These are phyloP conservation scores for Aspergillus aculeatus DNA, from an alignment of 2,329 filamentous ascomycete species.

Conservation along the genomic window DNA sequence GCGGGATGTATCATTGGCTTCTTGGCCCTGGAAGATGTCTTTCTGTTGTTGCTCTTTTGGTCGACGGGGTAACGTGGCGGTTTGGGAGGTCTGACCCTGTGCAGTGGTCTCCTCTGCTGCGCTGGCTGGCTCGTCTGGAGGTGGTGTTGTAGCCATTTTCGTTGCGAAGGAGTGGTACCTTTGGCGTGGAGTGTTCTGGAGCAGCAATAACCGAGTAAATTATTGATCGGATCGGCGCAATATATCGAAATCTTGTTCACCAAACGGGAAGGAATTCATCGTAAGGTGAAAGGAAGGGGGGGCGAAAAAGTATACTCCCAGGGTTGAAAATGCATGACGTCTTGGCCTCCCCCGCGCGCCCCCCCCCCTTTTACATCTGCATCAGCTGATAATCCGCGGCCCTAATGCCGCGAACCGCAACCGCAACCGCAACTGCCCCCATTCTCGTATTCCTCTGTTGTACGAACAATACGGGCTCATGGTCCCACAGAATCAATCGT, in stretches of 20 bases:
- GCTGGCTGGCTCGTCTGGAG: neutral
- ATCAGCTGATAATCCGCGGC: neutral
- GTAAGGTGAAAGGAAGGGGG: neutral
- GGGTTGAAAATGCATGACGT: neutral
- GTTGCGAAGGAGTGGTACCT: neutral
- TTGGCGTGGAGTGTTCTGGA: neutral
- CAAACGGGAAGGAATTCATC: no score
- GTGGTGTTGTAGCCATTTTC: neutral
- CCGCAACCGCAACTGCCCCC: no score
- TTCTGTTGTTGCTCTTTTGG: neutral
- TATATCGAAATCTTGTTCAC: no score
- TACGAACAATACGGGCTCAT: no score
- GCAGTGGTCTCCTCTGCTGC: neutral
- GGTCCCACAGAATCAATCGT: neutral
- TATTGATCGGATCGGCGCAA: no score
- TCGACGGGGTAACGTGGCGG: neutral
- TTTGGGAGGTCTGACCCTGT: neutral
- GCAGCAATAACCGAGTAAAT: neutral
- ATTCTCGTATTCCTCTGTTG: neutral
- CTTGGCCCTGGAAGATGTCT: neutral
- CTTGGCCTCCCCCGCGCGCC: no score
- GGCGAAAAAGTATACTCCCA: neutral
- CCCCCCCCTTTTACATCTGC: neutral
- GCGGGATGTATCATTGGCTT: neutral
- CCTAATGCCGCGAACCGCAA: neutral